Percentiles rank a stretch among this genome's conserved stretches.
phyloP scores from a whole-genome alignment of 1,139 yeast species.

The Debaryomyces singareniensis region DNA sequence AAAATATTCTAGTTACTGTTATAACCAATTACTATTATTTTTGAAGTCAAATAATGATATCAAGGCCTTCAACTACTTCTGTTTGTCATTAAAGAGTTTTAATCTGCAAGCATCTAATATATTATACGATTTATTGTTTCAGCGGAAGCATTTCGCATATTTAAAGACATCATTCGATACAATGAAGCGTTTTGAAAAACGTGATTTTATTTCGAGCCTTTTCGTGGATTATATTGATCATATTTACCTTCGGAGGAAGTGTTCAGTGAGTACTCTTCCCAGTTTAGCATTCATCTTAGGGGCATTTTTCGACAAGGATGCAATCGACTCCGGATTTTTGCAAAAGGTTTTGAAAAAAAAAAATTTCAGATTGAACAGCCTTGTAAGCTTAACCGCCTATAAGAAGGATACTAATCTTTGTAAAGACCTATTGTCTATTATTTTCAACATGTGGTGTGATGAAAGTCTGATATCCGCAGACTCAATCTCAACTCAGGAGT shows the following conservation, averaged over 20 bases:
- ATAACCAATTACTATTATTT: constrained; percentile 9
- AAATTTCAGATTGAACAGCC: background rate
- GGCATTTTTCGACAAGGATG: constrained; percentile 3
- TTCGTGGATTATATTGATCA: constrained; percentile 4
- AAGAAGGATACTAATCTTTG: too few relatives aligned
- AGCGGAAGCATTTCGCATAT: constrained; percentile 12
- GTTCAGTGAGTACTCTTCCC: constrained; percentile 3
- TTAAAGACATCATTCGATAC: constrained; percentile 11
- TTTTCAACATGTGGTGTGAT: constrained; percentile 39
- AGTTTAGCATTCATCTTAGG: constrained; percentile 6
- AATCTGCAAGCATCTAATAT: constrained; percentile 11
- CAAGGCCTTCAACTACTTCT: constrained; percentile 11
- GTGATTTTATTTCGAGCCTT: constrained; percentile 11
- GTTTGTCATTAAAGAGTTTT: constrained; percentile 20
- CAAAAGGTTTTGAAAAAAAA: constrained; percentile 5
- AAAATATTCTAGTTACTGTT: constrained; percentile 17
- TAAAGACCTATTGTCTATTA: too few relatives aligned
- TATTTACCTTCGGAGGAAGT: constrained; percentile 2
- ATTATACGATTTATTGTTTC: constrained; percentile 21
- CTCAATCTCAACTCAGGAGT: constrained; percentile 28
- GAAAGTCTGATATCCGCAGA: constrained; percentile 20
- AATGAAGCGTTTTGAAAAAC: constrained; percentile 24
- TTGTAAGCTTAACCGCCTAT: too few relatives aligned
- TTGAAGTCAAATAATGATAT: constrained; percentile 7
- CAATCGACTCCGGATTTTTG: constrained; percentile 12